Percentiles rank a stretch among this genome's conserved stretches.
phyloP scores from a whole-genome alignment of 768 basidiomycete species.

The Heimioporus sp. region DNA sequence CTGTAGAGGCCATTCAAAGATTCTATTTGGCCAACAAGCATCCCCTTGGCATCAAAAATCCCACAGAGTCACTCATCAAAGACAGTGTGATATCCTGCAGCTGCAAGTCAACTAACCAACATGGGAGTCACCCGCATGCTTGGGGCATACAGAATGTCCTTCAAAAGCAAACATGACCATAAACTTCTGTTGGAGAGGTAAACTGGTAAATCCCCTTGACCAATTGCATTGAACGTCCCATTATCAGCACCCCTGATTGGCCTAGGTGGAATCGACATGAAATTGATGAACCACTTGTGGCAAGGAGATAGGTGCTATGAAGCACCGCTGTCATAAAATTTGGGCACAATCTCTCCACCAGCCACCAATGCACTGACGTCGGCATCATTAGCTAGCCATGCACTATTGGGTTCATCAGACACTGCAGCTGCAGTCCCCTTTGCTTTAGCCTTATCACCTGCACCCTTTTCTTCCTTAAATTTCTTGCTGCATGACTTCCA shows the following conservation, averaged over 20 bases:
- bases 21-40: conserved; percentile 11
- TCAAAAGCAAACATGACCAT: neutral
- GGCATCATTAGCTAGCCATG: no score
- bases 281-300: no score
- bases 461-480: no score
- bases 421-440: no score
- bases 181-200: neutral
- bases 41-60: conserved; percentile 8
- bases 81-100: neutral
- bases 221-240: neutral
- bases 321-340: no score
- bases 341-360: no score
- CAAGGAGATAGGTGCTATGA: no score
- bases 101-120: neutral
- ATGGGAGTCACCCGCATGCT: neutral
- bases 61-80: neutral
- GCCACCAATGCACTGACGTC: no score
- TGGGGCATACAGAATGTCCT: neutral
- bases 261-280: no score
- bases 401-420: no score
- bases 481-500: neutral
- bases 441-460: no score
- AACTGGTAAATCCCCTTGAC: neutral
- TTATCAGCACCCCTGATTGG: no score
- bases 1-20: conserved; percentile 19